Percentiles rank a stretch among this genome's conserved stretches.
Conservation (phyloP, 2,329 filamentous ascomycete genomes). For the Alternaria sp. region DNA sequence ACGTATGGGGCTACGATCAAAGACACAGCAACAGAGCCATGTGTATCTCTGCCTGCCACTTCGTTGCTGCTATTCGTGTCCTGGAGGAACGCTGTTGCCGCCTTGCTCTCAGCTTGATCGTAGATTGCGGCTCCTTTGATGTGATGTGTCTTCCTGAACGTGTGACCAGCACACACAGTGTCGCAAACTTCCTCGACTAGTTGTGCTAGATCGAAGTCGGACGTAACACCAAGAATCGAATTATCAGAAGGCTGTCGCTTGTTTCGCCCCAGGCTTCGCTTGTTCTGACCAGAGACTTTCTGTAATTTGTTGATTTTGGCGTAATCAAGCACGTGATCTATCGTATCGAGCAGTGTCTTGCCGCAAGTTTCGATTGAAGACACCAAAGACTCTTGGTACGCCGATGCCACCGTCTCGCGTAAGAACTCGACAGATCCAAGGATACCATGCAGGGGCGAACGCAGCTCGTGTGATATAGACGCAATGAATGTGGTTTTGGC, state of each 20-base stretch:
- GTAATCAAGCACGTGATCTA: constrained; percentile 48
- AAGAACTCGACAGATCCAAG: constrained; percentile 52
- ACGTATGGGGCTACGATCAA: constrained; percentile 38
- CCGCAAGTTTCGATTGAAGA: constrained; percentile 46
- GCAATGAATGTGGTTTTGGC: constrained; percentile 52
- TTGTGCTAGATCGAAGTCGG: constrained; percentile 38
- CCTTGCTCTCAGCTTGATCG: constrained; percentile 26
- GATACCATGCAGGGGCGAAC: constrained; percentile 67
- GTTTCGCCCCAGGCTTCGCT: constrained; percentile 20
- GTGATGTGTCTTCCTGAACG: constrained; percentile 43
- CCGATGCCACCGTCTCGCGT: constrained; percentile 34
- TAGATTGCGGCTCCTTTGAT: constrained; percentile 30
- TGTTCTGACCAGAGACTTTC: constrained; percentile 24
- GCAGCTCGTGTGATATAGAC: constrained; percentile 55
- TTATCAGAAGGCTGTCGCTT: constrained; percentile 38
- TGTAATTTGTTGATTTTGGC: constrained; percentile 47
- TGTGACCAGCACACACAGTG: constrained; percentile 60
- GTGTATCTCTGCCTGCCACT: constrained; percentile 23
- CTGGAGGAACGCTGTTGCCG: constrained; percentile 19
- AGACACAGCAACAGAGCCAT: constrained; percentile 34
- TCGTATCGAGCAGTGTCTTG: constrained; percentile 49
- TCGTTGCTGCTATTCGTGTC: constrained; percentile 1
- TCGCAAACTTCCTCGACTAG: constrained; percentile 61
- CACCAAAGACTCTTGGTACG: constrained; percentile 51
- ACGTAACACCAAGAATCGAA: constrained; percentile 39